phyloP scores from a whole-genome alignment of 2,329 filamentous ascomycete genomes.

The Fusarium graminum region DNA sequence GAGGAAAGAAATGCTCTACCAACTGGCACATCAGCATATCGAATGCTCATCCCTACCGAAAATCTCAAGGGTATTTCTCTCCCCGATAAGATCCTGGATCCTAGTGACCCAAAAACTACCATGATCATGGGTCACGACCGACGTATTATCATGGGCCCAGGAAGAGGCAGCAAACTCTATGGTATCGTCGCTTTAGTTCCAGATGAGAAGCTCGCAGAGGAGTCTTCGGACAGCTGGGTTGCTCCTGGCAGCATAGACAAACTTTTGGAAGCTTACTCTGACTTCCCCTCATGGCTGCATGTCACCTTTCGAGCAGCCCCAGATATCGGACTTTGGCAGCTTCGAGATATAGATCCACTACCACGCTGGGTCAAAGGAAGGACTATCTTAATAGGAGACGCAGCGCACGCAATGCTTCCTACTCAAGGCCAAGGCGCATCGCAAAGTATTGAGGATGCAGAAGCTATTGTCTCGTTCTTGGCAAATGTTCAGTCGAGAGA shows the following conservation, averaged over 20 bases:
- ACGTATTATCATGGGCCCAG: constrained; percentile 43
- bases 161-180: constrained; percentile 35
- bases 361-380: constrained; percentile 20
- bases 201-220: constrained; percentile 36
- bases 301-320: constrained; percentile 11
- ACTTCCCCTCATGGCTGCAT: constrained; percentile 20
- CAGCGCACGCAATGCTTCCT: constrained; percentile 22
- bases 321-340: constrained; percentile 21
- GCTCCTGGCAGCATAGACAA: constrained; percentile 39
- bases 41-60: constrained; percentile 41
- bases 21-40: constrained; percentile 41
- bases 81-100: constrained; percentile 26
- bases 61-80: constrained; percentile 22
- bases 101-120: constrained; percentile 27
- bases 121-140: constrained; percentile 45
- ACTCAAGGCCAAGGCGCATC: constrained; percentile 26
- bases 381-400: constrained; percentile 18
- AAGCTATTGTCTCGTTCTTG: constrained; percentile 11
- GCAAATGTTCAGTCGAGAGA: neutral
- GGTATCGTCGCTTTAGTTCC: constrained; percentile 41
- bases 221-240: constrained; percentile 42
- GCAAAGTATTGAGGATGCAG: constrained; percentile 22
- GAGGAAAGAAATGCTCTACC: constrained; percentile 32
- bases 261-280: constrained; percentile 33
- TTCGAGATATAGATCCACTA: constrained; percentile 22